phyloP scores from a whole-genome alignment of 2,329 filamentous ascomycete species.

The Exophiala calicioides region DNA sequence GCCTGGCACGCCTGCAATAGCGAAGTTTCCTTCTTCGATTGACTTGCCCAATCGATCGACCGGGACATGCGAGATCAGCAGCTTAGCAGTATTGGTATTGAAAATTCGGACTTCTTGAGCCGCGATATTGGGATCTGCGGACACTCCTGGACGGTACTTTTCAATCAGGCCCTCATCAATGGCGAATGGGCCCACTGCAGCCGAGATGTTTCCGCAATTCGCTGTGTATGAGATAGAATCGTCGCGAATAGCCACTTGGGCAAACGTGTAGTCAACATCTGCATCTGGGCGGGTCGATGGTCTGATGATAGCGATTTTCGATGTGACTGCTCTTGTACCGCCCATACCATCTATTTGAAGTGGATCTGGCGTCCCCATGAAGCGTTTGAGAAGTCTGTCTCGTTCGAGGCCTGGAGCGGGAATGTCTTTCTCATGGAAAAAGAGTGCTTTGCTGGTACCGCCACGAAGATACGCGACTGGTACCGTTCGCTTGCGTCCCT shows the following conservation, averaged over 20 bases:
- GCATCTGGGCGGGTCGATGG: slow-evolving; percentile 50
- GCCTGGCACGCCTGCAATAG: slow-evolving; percentile 22
- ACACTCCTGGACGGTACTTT: slow-evolving; percentile 10
- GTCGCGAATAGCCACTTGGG: slow-evolving; percentile 65
- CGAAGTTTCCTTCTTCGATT: slow-evolving; percentile 8
- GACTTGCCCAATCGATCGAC: slow-evolving; percentile 14
- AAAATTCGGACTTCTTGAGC: slow-evolving; percentile 24
- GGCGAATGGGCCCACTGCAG: slow-evolving; percentile 24
- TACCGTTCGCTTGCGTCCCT: neutral
- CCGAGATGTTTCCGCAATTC: slow-evolving; percentile 27
- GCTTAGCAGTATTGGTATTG: slow-evolving; percentile 22
- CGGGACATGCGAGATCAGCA: slow-evolving; percentile 24
- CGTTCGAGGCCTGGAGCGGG: slow-evolving; percentile 37
- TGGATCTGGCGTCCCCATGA: slow-evolving; percentile 40
- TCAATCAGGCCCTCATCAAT: slow-evolving; percentile 25
- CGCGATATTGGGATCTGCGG: slow-evolving; percentile 6
- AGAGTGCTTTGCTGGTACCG: slow-evolving; percentile 4
- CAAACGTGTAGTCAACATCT: slow-evolving; percentile 71
- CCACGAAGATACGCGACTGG: slow-evolving; percentile 3
- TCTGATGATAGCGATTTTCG: slow-evolving; percentile 69
- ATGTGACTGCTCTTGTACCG: slow-evolving; percentile 66
- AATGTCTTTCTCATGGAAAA: slow-evolving; percentile 35
- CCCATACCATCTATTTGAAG: slow-evolving; percentile 73
- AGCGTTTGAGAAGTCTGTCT: slow-evolving; percentile 16
- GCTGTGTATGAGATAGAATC: slow-evolving; percentile 8